These are phyloP conservation scores for Pseudogymnoascus sp. DNA, from an alignment of 2,329 filamentous ascomycete species.

Conservation along the genomic window DNA sequence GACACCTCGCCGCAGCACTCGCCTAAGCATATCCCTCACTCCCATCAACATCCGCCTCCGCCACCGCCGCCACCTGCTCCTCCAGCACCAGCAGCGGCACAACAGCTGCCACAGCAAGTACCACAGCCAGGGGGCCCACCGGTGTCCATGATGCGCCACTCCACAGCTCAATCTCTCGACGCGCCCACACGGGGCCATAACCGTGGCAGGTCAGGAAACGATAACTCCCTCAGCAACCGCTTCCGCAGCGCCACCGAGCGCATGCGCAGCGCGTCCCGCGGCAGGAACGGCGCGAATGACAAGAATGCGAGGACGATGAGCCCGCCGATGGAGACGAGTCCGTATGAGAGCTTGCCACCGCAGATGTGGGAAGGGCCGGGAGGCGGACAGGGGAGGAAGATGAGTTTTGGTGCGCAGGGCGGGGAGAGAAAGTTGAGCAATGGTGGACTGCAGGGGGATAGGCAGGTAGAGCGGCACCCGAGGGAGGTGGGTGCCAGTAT, in stretches of 20 bases:
- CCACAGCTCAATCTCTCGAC: neutral
- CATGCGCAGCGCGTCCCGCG: slow-evolving; percentile 51
- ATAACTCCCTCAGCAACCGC: slow-evolving; percentile 44
- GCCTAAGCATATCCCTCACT: slow-evolving; percentile 22
- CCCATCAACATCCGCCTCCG: slow-evolving; percentile 33
- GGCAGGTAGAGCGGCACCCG: slow-evolving; percentile 25
- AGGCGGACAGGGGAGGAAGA: slow-evolving; percentile 10
- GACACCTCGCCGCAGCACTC: slow-evolving; percentile 22
- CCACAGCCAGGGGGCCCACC: neutral
- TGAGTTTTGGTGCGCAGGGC: slow-evolving; percentile 10
- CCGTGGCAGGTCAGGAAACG: slow-evolving; percentile 48
- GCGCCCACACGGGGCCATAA: slow-evolving; percentile 33
- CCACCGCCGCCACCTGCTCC: slow-evolving; percentile 35
- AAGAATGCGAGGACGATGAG: slow-evolving; percentile 21
- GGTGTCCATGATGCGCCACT: slow-evolving; percentile 4
- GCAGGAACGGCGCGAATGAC: slow-evolving; percentile 33
- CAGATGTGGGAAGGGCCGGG: slow-evolving; percentile 15
- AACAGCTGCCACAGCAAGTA: neutral
- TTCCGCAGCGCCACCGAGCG: slow-evolving; percentile 51
- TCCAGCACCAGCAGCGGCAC: neutral
- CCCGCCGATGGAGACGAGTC: slow-evolving; percentile 17
- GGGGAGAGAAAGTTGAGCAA: neutral
- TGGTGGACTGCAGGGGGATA: slow-evolving; percentile 15
- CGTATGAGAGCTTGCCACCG: slow-evolving; percentile 26
- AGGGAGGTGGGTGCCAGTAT: slow-evolving; percentile 25